These are phyloP conservation scores for Inosperma sp. DNA, from an alignment of 768 basidiomycete genomes.

Conservation along the genomic window DNA sequence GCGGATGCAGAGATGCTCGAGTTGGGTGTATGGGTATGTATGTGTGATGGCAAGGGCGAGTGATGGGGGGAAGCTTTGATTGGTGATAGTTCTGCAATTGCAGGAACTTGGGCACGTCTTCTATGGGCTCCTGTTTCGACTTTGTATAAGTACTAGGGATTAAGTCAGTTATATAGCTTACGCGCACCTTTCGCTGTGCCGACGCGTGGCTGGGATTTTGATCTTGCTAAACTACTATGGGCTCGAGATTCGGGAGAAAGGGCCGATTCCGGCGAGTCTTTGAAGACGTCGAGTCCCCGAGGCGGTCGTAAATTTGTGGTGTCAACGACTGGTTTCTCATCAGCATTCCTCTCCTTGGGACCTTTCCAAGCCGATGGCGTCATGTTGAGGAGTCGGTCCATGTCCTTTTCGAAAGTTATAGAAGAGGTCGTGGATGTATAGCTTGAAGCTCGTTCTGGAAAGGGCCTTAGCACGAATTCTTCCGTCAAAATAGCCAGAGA, in stretches of 20 bases:
- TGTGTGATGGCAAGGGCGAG: constrained; percentile 32
- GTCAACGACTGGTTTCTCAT: too few species aligned
- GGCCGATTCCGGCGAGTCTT: constrained; percentile 8
- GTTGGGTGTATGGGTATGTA: constrained; percentile 33
- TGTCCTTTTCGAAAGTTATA: constrained; percentile 47
- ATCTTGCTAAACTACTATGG: constrained; percentile 28
- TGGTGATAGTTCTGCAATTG: constrained; percentile 41
- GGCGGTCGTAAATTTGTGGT: constrained; percentile 31
- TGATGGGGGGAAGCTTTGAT: constrained; percentile 50
- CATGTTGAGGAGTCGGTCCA: constrained; percentile 35
- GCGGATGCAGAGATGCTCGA: constrained; percentile 21
- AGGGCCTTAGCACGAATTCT: too few species aligned
- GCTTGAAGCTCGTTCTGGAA: constrained; percentile 45
- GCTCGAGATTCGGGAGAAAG: not conserved
- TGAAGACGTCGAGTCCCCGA: constrained; percentile 30
- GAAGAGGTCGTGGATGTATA: constrained; percentile 43
- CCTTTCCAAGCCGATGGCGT: constrained; percentile 31
- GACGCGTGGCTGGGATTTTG: constrained; percentile 45
- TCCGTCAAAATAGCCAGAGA: too few species aligned
- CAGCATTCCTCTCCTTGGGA: constrained; percentile 17
- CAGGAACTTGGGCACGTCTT: constrained; percentile 20
- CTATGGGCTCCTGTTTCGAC: not conserved
- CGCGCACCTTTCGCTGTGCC: constrained; percentile 33
- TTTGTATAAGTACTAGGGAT: not conserved
- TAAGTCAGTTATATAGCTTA: not conserved